Evolutionary conservation across 441 rosid species (phyloP), one percentile per base, ranked within the genome.

Genomic region (Pelargonium citronellum): DNA sequence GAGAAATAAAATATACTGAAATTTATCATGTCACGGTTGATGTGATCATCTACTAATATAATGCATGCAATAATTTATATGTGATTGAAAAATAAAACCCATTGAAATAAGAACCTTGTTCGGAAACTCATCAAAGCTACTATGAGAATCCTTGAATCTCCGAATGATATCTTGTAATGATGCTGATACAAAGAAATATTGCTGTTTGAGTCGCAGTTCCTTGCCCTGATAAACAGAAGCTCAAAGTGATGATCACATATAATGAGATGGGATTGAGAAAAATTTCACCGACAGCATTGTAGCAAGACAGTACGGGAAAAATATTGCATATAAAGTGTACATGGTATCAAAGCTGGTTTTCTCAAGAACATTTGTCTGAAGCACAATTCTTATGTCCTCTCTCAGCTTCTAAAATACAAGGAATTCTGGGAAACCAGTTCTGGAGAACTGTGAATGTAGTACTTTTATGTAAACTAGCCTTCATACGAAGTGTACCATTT

Each of bases 141-240:
- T 70, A 62, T 83, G 86, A 69, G 76, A 11, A 65, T 83, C 85
- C 73, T 82, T 85, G 80, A 79, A 85, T 79, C 89, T 75, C 65
- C 89, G 79, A 49, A 86, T 75, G 72, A 86, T 79, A 75, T 86
- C 90, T 79, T 82, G 86, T 69, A 86, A 61, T 39, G 90, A 84
- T 19, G 90, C 87, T 0, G 87, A 82, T 63, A 80, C 83, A 68
- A 82, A 84, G 74, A 84, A 84, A 66, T 84, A 86, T 49, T 86
- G 86, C 73, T 86, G 90, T 69, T 84, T 84, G 77, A 86, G 44
- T 53, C 90, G 85, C 64, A 86, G 78, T 75, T 84, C 85, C 77
- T 84, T 82, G 43, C 87, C 90, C 86, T 83, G 84, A 74, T 73
- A 70, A 55, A 72, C 57, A 60, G 57, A 70, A 77, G 70, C 43